Base-by-base conservation (phyloP, 2,329 filamentous ascomycete genomes). In the Aspergillus puulaauensis region DNA sequence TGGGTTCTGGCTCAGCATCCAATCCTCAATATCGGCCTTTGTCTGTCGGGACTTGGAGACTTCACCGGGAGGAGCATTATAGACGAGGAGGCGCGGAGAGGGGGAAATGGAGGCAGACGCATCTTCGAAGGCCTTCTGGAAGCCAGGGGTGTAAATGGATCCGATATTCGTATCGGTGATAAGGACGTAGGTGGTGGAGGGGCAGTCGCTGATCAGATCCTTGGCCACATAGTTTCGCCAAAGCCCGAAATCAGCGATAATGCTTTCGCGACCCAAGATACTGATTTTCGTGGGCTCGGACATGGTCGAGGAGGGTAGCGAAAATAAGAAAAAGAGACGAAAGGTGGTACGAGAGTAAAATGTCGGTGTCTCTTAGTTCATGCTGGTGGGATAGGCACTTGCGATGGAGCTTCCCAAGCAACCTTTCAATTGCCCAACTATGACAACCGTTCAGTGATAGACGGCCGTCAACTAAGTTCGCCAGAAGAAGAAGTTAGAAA, bases 21-120 rank as follows among this genome's bases (percentile, higher is more conserved):
- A 99, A 76, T 99, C 95, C 75, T 99, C 95, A 53, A 99, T 93
- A 67, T 93, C 90, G 46, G 90, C 93, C 77, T 98, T 98, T 52
- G 93, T 97, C 73, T 92, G 88, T 63, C 95, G 86, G 65, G 90
- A 91, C 77, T 99, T 99, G 53, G 93, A 96, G 59, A 87, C 90
- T 79, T 99, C 95, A 59, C 95, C 95, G 0, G 95, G 95, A 2
- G 92, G 87, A 59, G 96, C 92, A 66, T 86, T 83, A 75, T 96
- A 95, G 48, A 90, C 90, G 62, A 99, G 85, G 27, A 99, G 85
- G 43, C 93, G 87, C 8, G 86, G 83, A 49, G 79, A 73, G 12
- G 77, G 71, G 55, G 78, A 71, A 50, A 81, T 68, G 60, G 70
- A 77, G 46, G 80, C 76, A 23, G 75, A 71, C 54, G 75, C 77